Percentiles rank a stretch among this genome's conserved stretches.
phyloP scores from a whole-genome alignment of 164 flowering plant genomes.

The Akebia trifoliata region DNA sequence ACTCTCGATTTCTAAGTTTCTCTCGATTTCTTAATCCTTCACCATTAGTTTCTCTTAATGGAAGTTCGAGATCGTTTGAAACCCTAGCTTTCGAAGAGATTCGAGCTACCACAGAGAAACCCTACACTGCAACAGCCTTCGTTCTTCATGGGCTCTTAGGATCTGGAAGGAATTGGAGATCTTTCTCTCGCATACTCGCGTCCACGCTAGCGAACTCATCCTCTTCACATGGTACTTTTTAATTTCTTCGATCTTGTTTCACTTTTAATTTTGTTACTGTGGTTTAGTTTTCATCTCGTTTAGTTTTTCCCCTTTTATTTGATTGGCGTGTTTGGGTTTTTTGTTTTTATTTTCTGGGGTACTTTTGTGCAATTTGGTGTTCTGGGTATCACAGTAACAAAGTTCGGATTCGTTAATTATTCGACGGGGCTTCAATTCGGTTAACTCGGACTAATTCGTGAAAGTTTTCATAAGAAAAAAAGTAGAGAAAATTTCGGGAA shows the following conservation, averaged over 20 bases:
- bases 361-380: too few species aligned
- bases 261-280: background rate
- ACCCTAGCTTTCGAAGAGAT: conserved; percentile 88
- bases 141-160: conserved; percentile 88
- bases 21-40: conserved; percentile 22
- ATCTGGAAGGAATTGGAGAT: conserved; percentile 81
- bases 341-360: background rate
- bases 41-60: background rate
- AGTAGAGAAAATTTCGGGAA: too few species aligned
- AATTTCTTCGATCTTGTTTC: background rate
- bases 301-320: background rate
- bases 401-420: too few species aligned
- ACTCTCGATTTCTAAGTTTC: too few species aligned
- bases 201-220: conserved; percentile 41
- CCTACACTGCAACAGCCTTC: conserved; percentile 54
- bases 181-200: conserved; percentile 72
- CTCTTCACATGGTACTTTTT: conserved; percentile 36
- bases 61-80: conserved; percentile 29
- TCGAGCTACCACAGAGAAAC: conserved; percentile 25
- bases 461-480: too few species aligned
- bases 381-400: too few species aligned
- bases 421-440: too few species aligned
- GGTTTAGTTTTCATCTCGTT: background rate
- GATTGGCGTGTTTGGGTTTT: background rate
- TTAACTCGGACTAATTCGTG: too few species aligned